Conservation (phyloP, 306 rosid species). For the Gleditsia sinensis region DNA sequence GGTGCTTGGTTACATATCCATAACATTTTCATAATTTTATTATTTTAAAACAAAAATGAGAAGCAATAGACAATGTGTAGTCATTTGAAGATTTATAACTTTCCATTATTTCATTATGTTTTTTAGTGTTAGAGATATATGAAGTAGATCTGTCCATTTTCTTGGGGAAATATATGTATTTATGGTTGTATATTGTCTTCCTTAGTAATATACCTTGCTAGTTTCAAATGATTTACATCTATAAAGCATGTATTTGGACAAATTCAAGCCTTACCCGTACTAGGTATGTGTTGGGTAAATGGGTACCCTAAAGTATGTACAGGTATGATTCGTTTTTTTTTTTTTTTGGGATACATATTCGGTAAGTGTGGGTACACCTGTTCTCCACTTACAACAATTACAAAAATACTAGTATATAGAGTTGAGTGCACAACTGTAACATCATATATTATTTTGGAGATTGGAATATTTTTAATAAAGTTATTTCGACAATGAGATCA, state of each 20-base stretch:
- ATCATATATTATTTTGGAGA: neutral
- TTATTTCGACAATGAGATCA: neutral
- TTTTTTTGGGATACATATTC: no score
- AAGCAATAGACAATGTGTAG: neutral
- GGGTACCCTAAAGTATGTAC: no score
- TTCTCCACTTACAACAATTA: no score
- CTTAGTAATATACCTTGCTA: neutral
- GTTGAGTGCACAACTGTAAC: neutral
- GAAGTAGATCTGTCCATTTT: conserved; percentile 13
- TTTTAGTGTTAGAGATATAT: neutral
- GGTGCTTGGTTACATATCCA: neutral
- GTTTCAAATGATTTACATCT: neutral
- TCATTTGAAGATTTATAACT: neutral
- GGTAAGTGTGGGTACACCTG: no score
- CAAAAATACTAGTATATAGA: neutral
- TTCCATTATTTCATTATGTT: neutral
- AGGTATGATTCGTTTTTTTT: no score
- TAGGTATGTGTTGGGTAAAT: no score
- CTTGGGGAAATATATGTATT: neutral
- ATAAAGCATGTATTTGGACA: neutral
- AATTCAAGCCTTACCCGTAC: neutral
- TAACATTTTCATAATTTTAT: neutral
- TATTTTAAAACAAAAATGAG: neutral
- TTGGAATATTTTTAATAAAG: neutral
- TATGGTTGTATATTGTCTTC: conserved; percentile 4